Base-by-base conservation (phyloP, 2,329 filamentous ascomycete species). In the Penicillium digitatum region DNA sequence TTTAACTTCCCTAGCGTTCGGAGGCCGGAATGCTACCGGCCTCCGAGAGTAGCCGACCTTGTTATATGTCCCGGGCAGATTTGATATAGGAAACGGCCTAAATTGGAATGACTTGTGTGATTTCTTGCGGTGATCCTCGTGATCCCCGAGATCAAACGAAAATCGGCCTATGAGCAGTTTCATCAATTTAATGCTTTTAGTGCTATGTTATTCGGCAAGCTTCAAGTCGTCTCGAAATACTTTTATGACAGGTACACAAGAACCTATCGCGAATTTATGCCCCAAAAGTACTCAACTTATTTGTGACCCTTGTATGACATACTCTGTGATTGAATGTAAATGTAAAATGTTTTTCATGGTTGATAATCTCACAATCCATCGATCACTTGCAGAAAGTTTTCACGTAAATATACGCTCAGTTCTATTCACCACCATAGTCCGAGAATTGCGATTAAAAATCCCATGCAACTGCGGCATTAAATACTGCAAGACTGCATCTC, bases 1-100 rank as follows among this genome's bases (percentile, higher is more conserved):
- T 54, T 70, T 61, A 56, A 52, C 60, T 67, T 66, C 62, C 37
- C 54, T 65, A 66, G 66, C 60, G 61, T 60, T 58, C 66, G 55
- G 66, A 73, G 73, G 72, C 73, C 73, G 73, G 72, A 74, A 74
- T 74, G 65, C 58, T 63, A 57, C 73, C 72, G 72, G 72, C 72
- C 72, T 74, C 70, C 70, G 70, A 52, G 43, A 63, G 60, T 71
- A 70, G 55, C 70, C 69, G 69, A 58, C 51, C 59, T 45, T n/a
- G 7, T 52, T 52, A 16, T 51, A 40, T 49, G 27, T 20, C 18
- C 27, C 14, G 5, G 51, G 44, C 5, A 11, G 22, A 7, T 49
- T 49, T 42, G 44, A 49, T 54, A 54, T 54, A 37, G 22, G 18
- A 22, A 16, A 10, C 11, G 11, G 24, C 16, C 16, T 12, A 24